Percentiles rank a stretch among this genome's conserved stretches.
These are phyloP conservation scores for Erodium trifolium DNA, from an alignment of 441 rosid species.

Conservation along the genomic window DNA sequence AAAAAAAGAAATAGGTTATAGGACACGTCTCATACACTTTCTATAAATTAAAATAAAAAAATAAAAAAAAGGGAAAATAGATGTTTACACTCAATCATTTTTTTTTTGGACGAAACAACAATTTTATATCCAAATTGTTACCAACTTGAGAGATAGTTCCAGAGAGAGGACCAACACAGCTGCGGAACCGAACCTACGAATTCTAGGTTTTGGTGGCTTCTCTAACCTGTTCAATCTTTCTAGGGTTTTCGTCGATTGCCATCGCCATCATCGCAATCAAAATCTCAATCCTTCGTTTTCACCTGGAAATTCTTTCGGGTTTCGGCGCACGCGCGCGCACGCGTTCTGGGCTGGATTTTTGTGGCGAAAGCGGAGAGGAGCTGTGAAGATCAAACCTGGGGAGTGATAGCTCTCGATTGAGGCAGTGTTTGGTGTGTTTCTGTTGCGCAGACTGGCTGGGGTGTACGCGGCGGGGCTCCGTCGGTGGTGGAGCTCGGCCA, in stretches of 20 bases:
- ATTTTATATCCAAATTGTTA: not conserved
- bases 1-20: too few species aligned
- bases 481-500: conserved; percentile 24
- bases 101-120: not conserved
- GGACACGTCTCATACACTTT: too few species aligned
- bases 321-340: not conserved
- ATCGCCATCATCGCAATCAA: conserved; percentile 2
- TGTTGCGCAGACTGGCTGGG: conserved; percentile 40
- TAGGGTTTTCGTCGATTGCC: not conserved
- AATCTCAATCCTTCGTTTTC: not conserved
- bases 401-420: conserved; percentile 38
- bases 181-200: not conserved
- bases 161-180: not conserved
- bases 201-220: not conserved
- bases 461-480: too few species aligned
- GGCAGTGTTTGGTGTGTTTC: conserved; percentile 34
- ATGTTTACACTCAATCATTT: not conserved
- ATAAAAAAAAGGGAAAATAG: not conserved
- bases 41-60: not conserved
- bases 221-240: not conserved
- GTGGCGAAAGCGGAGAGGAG: conserved; percentile 1
- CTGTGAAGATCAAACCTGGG: conserved; percentile 35
- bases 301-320: not conserved
- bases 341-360: not conserved
- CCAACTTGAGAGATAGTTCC: not conserved